Percentiles rank a stretch among this genome's conserved stretches.
phyloP scores from a whole-genome alignment of 495 filamentous ascomycete species.

The Penicillium samsonianum region DNA sequence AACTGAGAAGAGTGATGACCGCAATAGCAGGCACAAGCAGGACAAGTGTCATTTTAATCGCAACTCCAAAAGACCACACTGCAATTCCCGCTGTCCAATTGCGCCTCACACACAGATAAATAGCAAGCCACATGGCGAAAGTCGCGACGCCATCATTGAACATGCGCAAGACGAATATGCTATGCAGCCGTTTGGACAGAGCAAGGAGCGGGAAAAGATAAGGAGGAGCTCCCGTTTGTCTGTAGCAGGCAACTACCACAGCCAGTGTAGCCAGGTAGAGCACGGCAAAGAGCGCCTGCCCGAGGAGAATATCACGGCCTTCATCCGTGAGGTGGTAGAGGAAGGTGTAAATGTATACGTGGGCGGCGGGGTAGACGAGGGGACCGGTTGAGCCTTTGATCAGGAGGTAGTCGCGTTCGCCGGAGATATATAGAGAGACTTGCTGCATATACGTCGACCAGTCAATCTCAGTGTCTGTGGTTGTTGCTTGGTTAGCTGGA shows the following conservation, averaged over 20 bases:
- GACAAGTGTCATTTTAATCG: conserved; percentile 89
- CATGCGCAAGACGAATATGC: conserved; percentile 85
- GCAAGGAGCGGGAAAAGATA: conserved; percentile 87
- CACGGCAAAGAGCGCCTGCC: conserved; percentile 75
- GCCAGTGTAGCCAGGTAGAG: conserved; percentile 75
- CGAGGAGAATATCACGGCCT: conserved; percentile 73
- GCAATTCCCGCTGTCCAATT: conserved; percentile 71
- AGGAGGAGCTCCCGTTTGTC: conserved; percentile 74
- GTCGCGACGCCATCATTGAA: conserved; percentile 95
- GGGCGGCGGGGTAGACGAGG: conserved; percentile 88
- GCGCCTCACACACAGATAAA: conserved; percentile 72
- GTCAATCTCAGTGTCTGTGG: conserved; percentile 93
- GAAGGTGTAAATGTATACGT: conserved; percentile 85
- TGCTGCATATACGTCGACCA: conserved; percentile 98
- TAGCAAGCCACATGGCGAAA: conserved; percentile 75
- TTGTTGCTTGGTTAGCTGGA: conserved; percentile 17
- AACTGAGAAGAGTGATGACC: conserved; percentile 66
- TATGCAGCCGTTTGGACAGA: conserved; percentile 89
- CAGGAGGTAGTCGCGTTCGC: conserved; percentile 83
- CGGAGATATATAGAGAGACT: conserved; percentile 70
- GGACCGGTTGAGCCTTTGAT: conserved; percentile 90
- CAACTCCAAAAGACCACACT: conserved; percentile 76
- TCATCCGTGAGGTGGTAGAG: conserved; percentile 77
- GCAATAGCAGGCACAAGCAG: conserved; percentile 79
- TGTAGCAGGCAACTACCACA: conserved; percentile 81